A percentile compares a stretch with the other conserved stretches of the same genome.
phyloP scores from a whole-genome alignment of 2,329 filamentous ascomycete species.

The Hymenoscyphus infarciens region DNA sequence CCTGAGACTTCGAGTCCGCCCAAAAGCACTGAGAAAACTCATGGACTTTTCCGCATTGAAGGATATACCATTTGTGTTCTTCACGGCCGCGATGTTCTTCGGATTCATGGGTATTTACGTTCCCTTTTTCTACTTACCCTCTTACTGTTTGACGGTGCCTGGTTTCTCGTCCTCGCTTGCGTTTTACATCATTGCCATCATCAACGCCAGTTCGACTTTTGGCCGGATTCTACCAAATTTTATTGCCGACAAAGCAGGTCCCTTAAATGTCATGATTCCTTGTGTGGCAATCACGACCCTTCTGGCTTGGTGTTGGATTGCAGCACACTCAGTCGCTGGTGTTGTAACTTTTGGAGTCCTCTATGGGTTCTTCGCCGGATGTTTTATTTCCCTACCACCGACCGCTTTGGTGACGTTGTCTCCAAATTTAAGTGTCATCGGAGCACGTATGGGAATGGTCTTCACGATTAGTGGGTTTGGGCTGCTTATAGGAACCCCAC shows the following conservation, averaged over 20 bases:
- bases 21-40: conserved; percentile 36
- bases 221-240: conserved; percentile 52
- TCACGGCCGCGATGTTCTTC: conserved; percentile 35
- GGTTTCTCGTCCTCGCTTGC: conserved; percentile 39
- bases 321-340: conserved; percentile 37
- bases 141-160: conserved; percentile 35
- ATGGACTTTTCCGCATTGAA: conserved; percentile 40
- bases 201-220: conserved; percentile 48
- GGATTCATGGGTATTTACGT: conserved; percentile 42
- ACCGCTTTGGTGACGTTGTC: conserved; percentile 40
- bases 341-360: conserved; percentile 61
- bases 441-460: conserved; percentile 41
- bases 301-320: conserved; percentile 38
- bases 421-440: conserved; percentile 40
- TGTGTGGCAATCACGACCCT: conserved; percentile 36
- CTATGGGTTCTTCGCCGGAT: conserved; percentile 56
- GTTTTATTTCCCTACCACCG: conserved; percentile 42
- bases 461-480: conserved; percentile 2
- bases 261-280: conserved; percentile 50
- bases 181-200: conserved; percentile 49
- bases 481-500: background rate
- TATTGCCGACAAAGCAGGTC: conserved; percentile 49
- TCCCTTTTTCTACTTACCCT: conserved; percentile 41
- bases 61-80: conserved; percentile 39
- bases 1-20: conserved; percentile 37